phyloP scores from a whole-genome alignment of 768 basidiomycete species.

The Leucocoprinus leucothites region DNA sequence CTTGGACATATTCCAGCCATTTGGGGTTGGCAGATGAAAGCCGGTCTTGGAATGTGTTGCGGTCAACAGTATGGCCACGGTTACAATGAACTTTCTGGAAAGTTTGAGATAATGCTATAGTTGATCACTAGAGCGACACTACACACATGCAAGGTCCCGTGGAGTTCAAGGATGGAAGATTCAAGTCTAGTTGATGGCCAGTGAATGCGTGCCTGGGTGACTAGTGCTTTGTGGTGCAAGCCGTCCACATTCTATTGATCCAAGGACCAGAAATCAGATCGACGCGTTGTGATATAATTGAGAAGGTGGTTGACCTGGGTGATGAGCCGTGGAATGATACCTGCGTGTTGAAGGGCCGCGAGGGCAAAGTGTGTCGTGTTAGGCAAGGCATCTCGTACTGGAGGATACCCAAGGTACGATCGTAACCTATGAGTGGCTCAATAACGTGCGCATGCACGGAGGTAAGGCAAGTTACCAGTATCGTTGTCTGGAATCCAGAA shows the following conservation, averaged over 20 bases:
- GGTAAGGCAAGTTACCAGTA: conserved; percentile 56
- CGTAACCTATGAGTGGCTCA: conserved; percentile 44
- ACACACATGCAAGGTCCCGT: conserved; percentile 80
- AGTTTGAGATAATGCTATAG: not conserved
- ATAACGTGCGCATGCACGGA: too few relatives aligned
- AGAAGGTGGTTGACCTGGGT: conserved; percentile 56
- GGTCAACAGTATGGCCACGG: conserved; percentile 63
- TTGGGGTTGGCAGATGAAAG: conserved; percentile 72
- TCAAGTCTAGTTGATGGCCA: conserved; percentile 37
- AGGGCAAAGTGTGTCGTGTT: conserved; percentile 90
- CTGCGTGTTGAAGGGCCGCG: conserved; percentile 74
- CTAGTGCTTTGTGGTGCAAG: conserved; percentile 79
- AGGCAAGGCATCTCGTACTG: conserved; percentile 77
- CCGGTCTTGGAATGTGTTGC: conserved; percentile 71
- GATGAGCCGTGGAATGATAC: conserved; percentile 58
- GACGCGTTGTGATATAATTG: not conserved
- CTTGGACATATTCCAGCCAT: conserved; percentile 71
- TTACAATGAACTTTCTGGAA: conserved; percentile 72
- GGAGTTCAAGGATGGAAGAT: conserved; percentile 71
- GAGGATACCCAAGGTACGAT: conserved; percentile 82
- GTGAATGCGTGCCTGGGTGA: conserved; percentile 23
- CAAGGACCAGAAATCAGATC: not conserved
- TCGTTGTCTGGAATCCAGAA: conserved; percentile 54
- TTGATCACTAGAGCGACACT: not conserved
- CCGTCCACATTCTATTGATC: conserved; percentile 80